Evolutionary conservation across 2,329 filamentous ascomycete genomes (phyloP).

Genomic region (Lasiodiplodia citricola): DNA sequence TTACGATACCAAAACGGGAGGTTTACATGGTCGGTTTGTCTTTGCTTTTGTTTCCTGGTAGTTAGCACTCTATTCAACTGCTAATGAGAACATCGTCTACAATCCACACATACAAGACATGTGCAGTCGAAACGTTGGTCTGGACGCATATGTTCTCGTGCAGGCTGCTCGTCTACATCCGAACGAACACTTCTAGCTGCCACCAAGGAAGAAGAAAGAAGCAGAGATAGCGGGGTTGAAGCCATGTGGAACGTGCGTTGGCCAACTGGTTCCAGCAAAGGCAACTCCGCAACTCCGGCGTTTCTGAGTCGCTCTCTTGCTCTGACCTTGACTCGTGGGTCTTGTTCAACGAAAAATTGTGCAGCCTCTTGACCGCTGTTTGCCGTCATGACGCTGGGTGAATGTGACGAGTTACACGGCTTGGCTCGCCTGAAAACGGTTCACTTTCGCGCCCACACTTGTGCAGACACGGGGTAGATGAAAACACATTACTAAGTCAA

Average conservation of each 20-base stretch:
- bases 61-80: not conserved
- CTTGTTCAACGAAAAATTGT: not conserved
- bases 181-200: not conserved
- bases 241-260: not conserved
- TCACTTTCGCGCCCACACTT: not conserved
- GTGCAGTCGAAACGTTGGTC: not conserved
- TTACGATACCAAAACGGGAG: too few species aligned
- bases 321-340: not conserved
- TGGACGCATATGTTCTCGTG: not conserved
- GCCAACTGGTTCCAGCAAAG: not conserved
- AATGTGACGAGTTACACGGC: not conserved
- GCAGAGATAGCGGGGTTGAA: not conserved
- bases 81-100: not conserved
- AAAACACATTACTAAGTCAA: too few species aligned
- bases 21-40: too few species aligned
- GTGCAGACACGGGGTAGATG: not conserved
- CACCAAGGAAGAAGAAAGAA: not conserved
- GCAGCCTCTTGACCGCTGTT: not conserved
- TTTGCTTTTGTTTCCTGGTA: not conserved
- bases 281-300: slow-evolving; percentile 7
- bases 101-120: not conserved
- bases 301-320: not conserved
- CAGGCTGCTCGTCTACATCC: not conserved
- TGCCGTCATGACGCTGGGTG: not conserved
- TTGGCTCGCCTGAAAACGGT: not conserved